phyloP scores from a whole-genome alignment of 2,329 filamentous ascomycete species.

The Monosporascus sp. region DNA sequence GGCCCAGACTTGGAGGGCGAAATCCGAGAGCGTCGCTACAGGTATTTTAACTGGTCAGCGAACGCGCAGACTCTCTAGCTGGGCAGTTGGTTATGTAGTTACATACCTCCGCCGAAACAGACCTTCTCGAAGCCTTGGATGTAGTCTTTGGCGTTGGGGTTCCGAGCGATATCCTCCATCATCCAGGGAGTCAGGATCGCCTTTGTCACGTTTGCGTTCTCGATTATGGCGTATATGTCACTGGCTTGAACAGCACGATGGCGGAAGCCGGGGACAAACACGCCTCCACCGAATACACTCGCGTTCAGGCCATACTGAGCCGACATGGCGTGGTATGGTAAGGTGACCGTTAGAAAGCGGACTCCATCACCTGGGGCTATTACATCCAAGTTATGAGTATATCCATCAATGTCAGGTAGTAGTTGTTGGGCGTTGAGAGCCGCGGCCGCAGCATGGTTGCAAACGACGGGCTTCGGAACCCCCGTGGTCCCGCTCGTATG shows the following conservation, averaged over 20 bases:
- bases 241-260: constrained; percentile 6
- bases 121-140: constrained; percentile 11
- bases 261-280: constrained; percentile 14
- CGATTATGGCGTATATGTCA: constrained; percentile 10
- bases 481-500: constrained; percentile 19
- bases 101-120: constrained; percentile 16
- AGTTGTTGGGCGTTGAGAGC: constrained; percentile 2
- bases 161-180: constrained; percentile 15
- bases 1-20: constrained; percentile 9
- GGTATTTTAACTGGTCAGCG: no score
- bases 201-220: constrained; percentile 5
- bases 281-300: constrained; percentile 11
- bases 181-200: constrained; percentile 14
- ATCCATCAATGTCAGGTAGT: constrained; percentile 10
- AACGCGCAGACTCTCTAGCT: no score
- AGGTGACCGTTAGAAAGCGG: constrained; percentile 9
- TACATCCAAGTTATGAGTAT: constrained; percentile 6
- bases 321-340: constrained; percentile 15
- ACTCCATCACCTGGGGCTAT: constrained; percentile 6
- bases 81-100: no score
- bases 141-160: constrained; percentile 10
- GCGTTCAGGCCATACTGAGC: constrained; percentile 3
- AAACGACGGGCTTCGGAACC: constrained; percentile 9
- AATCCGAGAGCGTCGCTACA: constrained; percentile 10
- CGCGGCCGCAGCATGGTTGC: constrained; percentile 7